Evolutionary conservation across 768 basidiomycete species (phyloP).

Genomic region (Asterophora parasitica): DNA sequence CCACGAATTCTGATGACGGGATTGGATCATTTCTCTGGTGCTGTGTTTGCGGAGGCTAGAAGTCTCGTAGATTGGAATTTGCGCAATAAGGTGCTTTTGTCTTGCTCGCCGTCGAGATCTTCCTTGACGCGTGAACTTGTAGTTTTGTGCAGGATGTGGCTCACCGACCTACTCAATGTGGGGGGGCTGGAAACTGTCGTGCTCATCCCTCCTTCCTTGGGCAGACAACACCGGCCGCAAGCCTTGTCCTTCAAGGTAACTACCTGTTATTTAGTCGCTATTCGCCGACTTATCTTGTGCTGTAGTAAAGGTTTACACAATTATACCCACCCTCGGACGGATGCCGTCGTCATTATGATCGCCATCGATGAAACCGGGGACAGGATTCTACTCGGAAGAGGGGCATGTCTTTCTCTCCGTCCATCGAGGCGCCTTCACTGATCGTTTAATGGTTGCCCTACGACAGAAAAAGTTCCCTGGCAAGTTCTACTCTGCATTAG

Average conservation of each 20-base stretch:
- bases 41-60: constrained; percentile 72
- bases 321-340: constrained; percentile 76
- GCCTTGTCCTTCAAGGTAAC: constrained; percentile 68
- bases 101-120: neutral
- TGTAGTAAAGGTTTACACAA: constrained; percentile 82
- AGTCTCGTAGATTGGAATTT: constrained; percentile 92
- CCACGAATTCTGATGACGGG: constrained; percentile 51
- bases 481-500: constrained; percentile 82
- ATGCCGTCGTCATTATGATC: constrained; percentile 90
- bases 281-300: constrained; percentile 8
- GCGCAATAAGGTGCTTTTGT: constrained; percentile 64
- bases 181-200: constrained; percentile 95
- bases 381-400: constrained; percentile 82
- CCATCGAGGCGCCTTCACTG: neutral
- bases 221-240: constrained; percentile 54
- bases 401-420: constrained; percentile 41
- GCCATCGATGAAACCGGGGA: constrained; percentile 77
- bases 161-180: constrained; percentile 77
- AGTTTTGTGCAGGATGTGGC: constrained; percentile 92
- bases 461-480: constrained; percentile 58
- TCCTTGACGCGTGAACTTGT: neutral
- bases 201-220: constrained; percentile 74
- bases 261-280: neutral
- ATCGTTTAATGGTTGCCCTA: constrained; percentile 1
- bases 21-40: constrained; percentile 63